Base-by-base conservation (phyloP, 805 yeast genomes). In the Clavispora carvajalis region DNA sequence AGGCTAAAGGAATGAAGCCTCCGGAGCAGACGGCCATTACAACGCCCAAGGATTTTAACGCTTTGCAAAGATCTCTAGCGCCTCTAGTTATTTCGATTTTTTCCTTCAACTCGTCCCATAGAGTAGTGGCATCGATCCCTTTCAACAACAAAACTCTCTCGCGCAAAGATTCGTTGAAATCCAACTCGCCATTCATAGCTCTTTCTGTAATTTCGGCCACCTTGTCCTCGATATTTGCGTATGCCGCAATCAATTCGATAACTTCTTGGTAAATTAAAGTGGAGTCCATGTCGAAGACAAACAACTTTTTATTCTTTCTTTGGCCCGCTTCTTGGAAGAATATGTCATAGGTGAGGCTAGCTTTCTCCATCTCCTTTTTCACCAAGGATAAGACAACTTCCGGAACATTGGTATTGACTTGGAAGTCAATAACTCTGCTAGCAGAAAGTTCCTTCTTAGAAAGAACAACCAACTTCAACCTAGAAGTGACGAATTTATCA, bases 151-250 rank as follows among this genome's bases (percentile, higher is more conserved):
- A 62, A 7, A 88, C 97, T 41, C 99, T 76, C 57, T 78, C 78
- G 1, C 70, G 69, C 36, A 93, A 67, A 0, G 96, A 86, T 50
- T 85, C 86, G 46, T 77, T 79, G 70, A 93, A 93, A 59, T 93
- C 98, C 15, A 93, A 68, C 57, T 91, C 96, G 21, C 97, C 97
- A 53, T 91, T 90, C 99, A 93, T 93, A 16, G 99, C 98, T 19
- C 87, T 73, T 29, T 84, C 87, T 2, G 99, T 93, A 52, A 93
- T 90, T 22, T 74, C 84, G 5, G 91, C 85, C 6, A 93, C 99
- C 59, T 87, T 71, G 5, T 74, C 79, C 56, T 93, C 96, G 24
- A 93, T 95, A 49, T 77, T 74, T n/a, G 96, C 98, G 53, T 86
- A 83, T 0, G 88, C 88, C 2, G 99, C 99, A 49, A 93, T 91